Conservation (phyloP, 768 basidiomycete genomes). For the Mycena rebaudengoi region DNA sequence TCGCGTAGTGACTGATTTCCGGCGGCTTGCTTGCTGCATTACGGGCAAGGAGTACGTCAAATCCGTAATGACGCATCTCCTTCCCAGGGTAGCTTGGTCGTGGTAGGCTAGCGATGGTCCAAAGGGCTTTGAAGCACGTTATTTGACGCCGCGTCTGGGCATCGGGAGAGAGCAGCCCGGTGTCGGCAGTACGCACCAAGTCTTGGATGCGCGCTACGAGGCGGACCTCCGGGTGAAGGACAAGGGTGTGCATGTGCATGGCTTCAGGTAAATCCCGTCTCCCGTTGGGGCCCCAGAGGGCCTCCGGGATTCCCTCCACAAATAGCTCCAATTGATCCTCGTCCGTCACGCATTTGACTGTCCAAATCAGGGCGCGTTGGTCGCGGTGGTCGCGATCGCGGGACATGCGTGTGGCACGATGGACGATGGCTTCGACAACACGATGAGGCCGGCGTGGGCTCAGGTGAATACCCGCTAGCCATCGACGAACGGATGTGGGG, state of each 20-base stretch:
- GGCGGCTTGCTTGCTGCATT: no score
- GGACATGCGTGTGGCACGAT: no score
- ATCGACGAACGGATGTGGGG: no score
- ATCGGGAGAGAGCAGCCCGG: not conserved
- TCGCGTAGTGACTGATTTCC: no score
- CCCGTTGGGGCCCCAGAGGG: not conserved
- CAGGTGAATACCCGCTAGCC: no score
- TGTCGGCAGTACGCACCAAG: not conserved
- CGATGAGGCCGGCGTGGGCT: no score
- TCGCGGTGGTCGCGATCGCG: not conserved
- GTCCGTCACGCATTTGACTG: not conserved
- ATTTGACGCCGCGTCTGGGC: not conserved
- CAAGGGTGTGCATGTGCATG: not conserved
- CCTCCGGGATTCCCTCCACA: not conserved
- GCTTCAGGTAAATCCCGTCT: not conserved
- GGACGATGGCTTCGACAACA: no score
- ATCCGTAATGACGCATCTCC: no score
- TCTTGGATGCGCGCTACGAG: not conserved
- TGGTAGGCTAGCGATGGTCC: no score
- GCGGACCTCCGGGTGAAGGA: not conserved
- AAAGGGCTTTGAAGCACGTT: not conserved
- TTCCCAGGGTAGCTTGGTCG: no score
- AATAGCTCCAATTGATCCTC: conserved; percentile 11
- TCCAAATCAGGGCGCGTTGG: not conserved
- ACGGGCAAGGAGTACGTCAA: no score